Evolutionary conservation across 148 eudicot genomes (phyloP), one percentile per base, ranked within the genome.

Genomic region (Pouteria glomerata): DNA sequence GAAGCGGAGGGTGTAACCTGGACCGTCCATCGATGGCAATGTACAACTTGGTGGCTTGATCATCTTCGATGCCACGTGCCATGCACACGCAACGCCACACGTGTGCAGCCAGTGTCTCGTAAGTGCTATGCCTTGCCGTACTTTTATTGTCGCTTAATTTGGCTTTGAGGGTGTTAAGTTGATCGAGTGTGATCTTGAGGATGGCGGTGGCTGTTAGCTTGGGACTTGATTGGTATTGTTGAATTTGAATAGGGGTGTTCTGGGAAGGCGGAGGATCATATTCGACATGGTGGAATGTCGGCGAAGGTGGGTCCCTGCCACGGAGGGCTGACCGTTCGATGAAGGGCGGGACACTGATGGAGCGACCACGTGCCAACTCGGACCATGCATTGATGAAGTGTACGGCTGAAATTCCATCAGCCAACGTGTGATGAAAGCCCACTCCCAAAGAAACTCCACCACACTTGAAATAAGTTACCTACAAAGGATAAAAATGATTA

Each of bases 351-450:
- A 74, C 18, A n/a, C 63, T 44, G 21, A 74, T 21, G 50, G 60
- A 51, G 1, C 71, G 45, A 23, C 84, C 81, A 24, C 84, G 79
- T 31, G 78, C 73, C 68, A 77, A 50, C 16, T 70, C 81, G 1
- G 78, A 74, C 81, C 84, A 81, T 50, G 81, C 57, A 48, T 81
- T 81, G 69, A 74, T 69, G 63, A 77, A 81, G 47, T 74, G 81
- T 2, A 81, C 61, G 21, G 64, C 78, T 12, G 84, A 77, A 51
- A 37, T n/a, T 27, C 84, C 84, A 67, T 81, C 84, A 0, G 67
- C 64, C 18, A 74, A 23, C 14, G 62, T 66, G 21, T 78, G 81
- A 24, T 77, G 78, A 51, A 33, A 39, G 1, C 75, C 78, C 3
- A 78, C 63, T 8, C 79, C 84, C 1, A 81, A 70, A 26, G 76